A percentile compares a stretch with the other conserved stretches of the same genome.
Conservation (phyloP, 2,329 filamentous ascomycete genomes). For the Fusarium chaquense region DNA sequence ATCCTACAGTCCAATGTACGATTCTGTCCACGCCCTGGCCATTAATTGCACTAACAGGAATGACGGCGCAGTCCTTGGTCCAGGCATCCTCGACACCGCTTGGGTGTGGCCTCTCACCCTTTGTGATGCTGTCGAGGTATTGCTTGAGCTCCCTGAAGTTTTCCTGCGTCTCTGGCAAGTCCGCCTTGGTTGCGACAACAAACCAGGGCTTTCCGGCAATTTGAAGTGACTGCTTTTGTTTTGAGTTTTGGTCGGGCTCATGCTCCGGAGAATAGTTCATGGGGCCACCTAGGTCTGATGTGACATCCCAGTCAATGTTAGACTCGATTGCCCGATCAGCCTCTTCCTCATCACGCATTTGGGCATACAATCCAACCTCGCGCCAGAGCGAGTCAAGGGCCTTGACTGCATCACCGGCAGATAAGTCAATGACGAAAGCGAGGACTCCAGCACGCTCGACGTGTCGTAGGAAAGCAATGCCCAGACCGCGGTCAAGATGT, state of each 20-base stretch:
- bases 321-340: conserved; percentile 70
- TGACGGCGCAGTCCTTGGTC: conserved; percentile 72
- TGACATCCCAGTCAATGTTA: conserved; percentile 69
- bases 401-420: conserved; percentile 79
- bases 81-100: conserved; percentile 71
- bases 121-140: conserved; percentile 77
- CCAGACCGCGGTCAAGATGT: conserved; percentile 90
- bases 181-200: conserved; percentile 93
- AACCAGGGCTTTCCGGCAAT: conserved; percentile 98
- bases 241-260: conserved; percentile 24
- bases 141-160: conserved; percentile 78
- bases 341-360: conserved; percentile 81
- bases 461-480: conserved; percentile 91
- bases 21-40: conserved; percentile 84
- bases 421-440: conserved; percentile 92
- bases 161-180: conserved; percentile 80
- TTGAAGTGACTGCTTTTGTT: conserved; percentile 62
- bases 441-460: conserved; percentile 94
- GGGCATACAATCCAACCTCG: conserved; percentile 88
- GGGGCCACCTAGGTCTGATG: conserved; percentile 55
- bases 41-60: conserved; percentile 91
- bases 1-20: conserved; percentile 76
- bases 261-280: conserved; percentile 45
- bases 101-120: conserved; percentile 75
- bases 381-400: conserved; percentile 87